These are phyloP conservation scores for Erysimum cheiranthoides DNA, from an alignment of 345 rosid genomes.

Conservation along the genomic window DNA sequence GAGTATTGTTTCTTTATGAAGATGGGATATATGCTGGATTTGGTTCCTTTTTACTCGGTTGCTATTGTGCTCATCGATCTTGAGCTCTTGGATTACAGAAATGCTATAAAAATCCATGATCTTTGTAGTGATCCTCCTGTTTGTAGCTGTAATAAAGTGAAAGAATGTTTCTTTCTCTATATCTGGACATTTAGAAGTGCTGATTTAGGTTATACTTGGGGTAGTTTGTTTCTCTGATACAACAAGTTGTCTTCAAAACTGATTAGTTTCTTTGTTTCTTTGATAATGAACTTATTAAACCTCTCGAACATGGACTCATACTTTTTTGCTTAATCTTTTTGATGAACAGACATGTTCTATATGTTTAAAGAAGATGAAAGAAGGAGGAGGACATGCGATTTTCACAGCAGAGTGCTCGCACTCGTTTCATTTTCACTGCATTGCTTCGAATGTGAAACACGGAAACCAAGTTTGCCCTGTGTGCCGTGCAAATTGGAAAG, in stretches of 20 bases:
- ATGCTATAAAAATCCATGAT: slow-evolving; percentile 1
- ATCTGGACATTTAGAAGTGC: not conserved
- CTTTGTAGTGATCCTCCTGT: not conserved
- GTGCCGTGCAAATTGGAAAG: slow-evolving; percentile 92
- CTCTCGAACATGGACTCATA: slow-evolving; percentile 19
- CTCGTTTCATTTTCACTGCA: slow-evolving; percentile 95
- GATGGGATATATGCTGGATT: slow-evolving; percentile 7
- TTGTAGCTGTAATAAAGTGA: slow-evolving; percentile 29
- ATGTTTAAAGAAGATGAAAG: slow-evolving; percentile 88
- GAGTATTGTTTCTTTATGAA: not conserved
- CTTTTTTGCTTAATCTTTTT: slow-evolving; percentile 6
- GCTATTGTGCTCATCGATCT: not conserved
- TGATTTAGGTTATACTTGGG: not conserved
- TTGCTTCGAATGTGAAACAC: slow-evolving; percentile 83
- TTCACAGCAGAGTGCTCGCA: slow-evolving; percentile 97
- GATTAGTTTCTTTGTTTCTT: slow-evolving; percentile 1
- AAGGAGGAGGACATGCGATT: slow-evolving; percentile 86
- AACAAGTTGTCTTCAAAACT: not conserved
- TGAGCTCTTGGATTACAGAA: not conserved
- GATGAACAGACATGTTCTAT: slow-evolving; percentile 80
- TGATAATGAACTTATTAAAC: not conserved
- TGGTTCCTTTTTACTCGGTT: not conserved
- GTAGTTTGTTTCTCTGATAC: slow-evolving; percentile 24
- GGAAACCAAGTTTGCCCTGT: slow-evolving; percentile 92
- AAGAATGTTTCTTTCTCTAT: slow-evolving; percentile 20